These are phyloP conservation scores for Eimeria sp. DNA, from an alignment of 169 alveolate genomes.

Conservation along the genomic window DNA sequence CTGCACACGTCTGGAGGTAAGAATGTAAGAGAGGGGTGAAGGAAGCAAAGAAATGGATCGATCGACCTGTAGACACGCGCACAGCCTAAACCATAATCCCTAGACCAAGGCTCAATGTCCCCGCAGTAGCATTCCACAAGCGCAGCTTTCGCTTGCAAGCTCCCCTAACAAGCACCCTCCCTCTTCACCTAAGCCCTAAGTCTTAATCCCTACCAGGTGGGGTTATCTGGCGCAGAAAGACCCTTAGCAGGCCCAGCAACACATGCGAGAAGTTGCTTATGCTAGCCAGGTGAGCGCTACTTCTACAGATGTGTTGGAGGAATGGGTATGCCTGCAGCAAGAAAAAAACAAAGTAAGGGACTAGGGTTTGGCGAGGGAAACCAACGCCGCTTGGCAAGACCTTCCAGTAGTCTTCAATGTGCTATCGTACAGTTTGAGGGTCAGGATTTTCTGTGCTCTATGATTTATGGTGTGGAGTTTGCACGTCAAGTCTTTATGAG, in stretches of 20 bases:
- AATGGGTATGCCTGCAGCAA: constrained; percentile 38
- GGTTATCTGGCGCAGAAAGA: constrained; percentile 68
- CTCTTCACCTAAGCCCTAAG: constrained; percentile 4
- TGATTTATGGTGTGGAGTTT: constrained; percentile 11
- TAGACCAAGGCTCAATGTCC: background rate
- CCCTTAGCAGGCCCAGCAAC: constrained; percentile 76
- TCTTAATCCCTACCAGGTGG: constrained; percentile 68
- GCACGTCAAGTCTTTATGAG: background rate
- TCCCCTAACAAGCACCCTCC: background rate
- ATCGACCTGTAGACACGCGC: constrained; percentile 34
- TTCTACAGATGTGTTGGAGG: constrained; percentile 36
- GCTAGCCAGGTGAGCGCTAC: constrained; percentile 61
- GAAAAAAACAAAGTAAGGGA: background rate
- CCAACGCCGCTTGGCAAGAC: background rate
- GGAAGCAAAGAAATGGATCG: constrained; percentile 46
- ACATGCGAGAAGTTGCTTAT: constrained; percentile 56
- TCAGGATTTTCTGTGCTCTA: background rate
- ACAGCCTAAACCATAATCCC: constrained; percentile 37
- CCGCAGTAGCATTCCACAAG: too few relatives aligned
- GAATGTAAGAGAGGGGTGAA: constrained; percentile 45
- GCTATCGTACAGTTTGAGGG: background rate
- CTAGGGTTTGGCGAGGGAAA: background rate
- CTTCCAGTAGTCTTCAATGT: background rate
- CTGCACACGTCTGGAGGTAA: constrained; percentile 52
- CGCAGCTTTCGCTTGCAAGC: background rate